phyloP scores from a whole-genome alignment of 225 moss, liverwort and hornwort genomes.

The Pleurozium schreberi region DNA sequence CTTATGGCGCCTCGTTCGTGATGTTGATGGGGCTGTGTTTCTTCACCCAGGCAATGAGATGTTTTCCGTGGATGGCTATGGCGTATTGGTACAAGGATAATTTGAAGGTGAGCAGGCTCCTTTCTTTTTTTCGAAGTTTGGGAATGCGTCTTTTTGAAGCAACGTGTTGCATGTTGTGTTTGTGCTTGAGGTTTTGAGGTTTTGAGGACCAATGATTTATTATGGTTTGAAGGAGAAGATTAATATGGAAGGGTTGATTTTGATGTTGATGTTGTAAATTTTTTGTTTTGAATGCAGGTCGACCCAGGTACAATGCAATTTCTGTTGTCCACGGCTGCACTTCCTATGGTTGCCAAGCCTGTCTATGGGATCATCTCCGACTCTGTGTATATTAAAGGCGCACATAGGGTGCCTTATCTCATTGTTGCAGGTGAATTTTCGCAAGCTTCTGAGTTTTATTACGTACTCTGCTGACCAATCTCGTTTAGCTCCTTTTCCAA shows the following conservation, averaged over 20 bases:
- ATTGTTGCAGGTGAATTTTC: conserved; percentile 47
- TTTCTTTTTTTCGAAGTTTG: neutral
- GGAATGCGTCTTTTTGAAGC: neutral
- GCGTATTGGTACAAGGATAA: conserved; percentile 62
- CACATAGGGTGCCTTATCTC: conserved; percentile 63
- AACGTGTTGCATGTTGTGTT: neutral
- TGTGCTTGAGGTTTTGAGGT: neutral
- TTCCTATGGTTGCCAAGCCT: conserved; percentile 75
- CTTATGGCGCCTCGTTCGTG: conserved; percentile 53
- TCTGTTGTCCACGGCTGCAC: conserved; percentile 54
- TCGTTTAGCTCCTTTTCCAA: neutral
- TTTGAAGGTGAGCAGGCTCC: conserved; percentile 9
- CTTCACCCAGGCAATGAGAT: conserved; percentile 49
- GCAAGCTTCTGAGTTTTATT: neutral
- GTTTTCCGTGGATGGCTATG: conserved; percentile 77
- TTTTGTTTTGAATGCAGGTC: conserved; percentile 9
- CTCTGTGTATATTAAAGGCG: conserved; percentile 56
- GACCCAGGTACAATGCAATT: conserved; percentile 76
- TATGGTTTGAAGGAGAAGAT: neutral
- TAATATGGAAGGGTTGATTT: neutral
- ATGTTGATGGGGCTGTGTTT: conserved; percentile 43
- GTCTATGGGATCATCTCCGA: conserved; percentile 70
- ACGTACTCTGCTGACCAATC: neutral
- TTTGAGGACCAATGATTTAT: neutral
- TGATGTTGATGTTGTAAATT: neutral